Evolutionary conservation across 192 early-diverging fungal genomes (phyloP).

Genomic region (Phycomyces blakesleeanus): DNA sequence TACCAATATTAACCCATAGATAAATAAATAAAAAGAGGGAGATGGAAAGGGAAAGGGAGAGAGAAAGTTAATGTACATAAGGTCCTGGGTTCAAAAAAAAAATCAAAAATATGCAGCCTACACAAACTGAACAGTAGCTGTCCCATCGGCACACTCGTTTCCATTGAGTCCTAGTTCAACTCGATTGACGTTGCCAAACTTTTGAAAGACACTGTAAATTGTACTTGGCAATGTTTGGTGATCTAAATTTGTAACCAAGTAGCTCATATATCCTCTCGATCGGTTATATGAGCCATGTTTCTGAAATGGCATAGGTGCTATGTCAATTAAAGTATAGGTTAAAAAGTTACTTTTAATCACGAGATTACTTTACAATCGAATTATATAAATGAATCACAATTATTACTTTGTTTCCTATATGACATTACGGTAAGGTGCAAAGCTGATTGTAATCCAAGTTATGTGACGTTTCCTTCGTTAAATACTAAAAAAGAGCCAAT

Average conservation of each 20-base stretch:
- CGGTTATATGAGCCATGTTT: no score
- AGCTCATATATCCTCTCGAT: background rate
- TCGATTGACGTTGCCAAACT: constrained; percentile 3
- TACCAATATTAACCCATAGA: background rate
- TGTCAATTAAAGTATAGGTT: no score
- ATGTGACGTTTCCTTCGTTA: no score
- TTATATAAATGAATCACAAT: no score
- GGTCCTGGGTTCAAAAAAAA: background rate
- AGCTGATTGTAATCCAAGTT: no score
- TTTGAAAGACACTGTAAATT: background rate
- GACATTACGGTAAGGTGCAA: no score
- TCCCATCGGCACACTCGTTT: constrained; percentile 7
- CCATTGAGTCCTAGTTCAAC: constrained; percentile 4
- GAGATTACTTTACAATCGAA: no score
- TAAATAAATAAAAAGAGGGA: background rate
- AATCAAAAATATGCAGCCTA: constrained; percentile 3
- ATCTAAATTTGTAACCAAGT: background rate
- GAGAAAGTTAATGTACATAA: background rate
- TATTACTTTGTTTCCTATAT: no score
- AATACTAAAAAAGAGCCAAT: no score
- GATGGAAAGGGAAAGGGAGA: background rate
- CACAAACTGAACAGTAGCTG: constrained; percentile 15
- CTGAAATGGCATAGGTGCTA: no score
- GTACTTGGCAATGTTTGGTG: constrained; percentile 1
- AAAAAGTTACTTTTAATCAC: no score